Base-by-base conservation (phyloP, 768 basidiomycete species). In the Dioszegia crocea region DNA sequence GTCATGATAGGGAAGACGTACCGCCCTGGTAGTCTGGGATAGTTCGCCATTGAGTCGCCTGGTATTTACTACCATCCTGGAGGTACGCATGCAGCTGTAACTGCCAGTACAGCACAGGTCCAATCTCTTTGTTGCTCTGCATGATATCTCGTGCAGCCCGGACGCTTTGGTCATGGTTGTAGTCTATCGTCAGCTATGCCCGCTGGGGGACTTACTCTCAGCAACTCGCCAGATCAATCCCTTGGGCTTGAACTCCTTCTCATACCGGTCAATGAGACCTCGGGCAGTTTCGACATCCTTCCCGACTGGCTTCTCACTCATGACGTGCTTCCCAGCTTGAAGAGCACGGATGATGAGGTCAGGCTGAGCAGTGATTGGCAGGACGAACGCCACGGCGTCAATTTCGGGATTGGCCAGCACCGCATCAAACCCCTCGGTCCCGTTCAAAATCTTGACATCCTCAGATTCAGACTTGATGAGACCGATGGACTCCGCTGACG, bases 221-320 rank as follows among this genome's bases (percentile, higher is more conserved):
- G 88, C 88, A 23, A 91, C 82, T 51, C 87, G 81, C 89, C 89
- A 91, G 45, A 89, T 77, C 41, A 89, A 70, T 6, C 85, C 86
- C 67, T 85, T 85, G 10, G 81, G 80, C 73, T 84, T 84, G 78
- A 84, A 89, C 49, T 80, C 78, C 53, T 76, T 73, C 64, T 88
- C 83, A 75, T 89, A 92, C 38, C 79, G 80, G 33, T 82, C 79
- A 72, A 92, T 85, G 48, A 91, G 80, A 60, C 80, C 79, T 45
- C 84, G 76, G 0, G 87, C 90, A 2, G 79, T 77, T 27, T 81
- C 80, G 44, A 91, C 84, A 66, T 87, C 85, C 40, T 85, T 80
- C 2, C 85, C 88, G 14, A 91, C 82, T 5, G 91, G 91, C 71
- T 93, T 93, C 80, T 94, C 91, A 75, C 86, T 87, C 60, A 92